Conservation (phyloP, 2,329 filamentous ascomycete genomes). For the Dothistroma pini region DNA sequence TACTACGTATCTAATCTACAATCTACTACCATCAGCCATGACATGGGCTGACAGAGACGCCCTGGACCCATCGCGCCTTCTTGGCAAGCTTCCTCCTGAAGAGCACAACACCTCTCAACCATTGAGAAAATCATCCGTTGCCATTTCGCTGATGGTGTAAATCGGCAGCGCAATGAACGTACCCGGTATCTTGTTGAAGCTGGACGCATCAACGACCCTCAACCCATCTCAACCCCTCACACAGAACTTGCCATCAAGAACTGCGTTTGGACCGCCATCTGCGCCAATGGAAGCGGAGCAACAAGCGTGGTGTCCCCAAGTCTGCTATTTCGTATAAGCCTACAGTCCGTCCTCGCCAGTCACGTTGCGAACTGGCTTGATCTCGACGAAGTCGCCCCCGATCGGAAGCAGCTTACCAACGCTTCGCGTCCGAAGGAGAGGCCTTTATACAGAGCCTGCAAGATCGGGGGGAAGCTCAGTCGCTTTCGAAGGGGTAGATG, state of each 20-base stretch:
- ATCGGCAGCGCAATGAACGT: constrained; percentile 51
- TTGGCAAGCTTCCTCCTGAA: too few species aligned
- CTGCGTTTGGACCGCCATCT: constrained; percentile 34
- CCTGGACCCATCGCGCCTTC: too few species aligned
- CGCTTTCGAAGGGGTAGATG: constrained; percentile 55
- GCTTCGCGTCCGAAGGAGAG: too few species aligned
- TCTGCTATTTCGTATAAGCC: constrained; percentile 48
- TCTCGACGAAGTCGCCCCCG: constrained; percentile 42
- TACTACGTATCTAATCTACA: too few species aligned
- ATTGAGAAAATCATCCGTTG: too few species aligned
- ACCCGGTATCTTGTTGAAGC: constrained; percentile 56
- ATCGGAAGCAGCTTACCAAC: too few species aligned
- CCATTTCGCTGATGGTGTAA: too few species aligned
- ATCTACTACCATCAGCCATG: too few species aligned
- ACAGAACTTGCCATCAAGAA: constrained; percentile 55
- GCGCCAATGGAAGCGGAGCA: constrained; percentile 55
- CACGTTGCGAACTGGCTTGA: constrained; percentile 43
- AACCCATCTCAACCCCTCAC: constrained; percentile 55
- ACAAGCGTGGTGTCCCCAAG: constrained; percentile 57
- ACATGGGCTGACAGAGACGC: too few species aligned
- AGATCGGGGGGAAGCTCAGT: too few species aligned
- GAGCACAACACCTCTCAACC: too few species aligned
- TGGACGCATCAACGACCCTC: constrained; percentile 60
- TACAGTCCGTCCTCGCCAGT: constrained; percentile 44
- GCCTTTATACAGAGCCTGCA: too few species aligned